Percentiles rank a stretch among this genome's conserved stretches.
Conservation (phyloP, 768 basidiomycete species). For the Gymnopilus junonius region DNA sequence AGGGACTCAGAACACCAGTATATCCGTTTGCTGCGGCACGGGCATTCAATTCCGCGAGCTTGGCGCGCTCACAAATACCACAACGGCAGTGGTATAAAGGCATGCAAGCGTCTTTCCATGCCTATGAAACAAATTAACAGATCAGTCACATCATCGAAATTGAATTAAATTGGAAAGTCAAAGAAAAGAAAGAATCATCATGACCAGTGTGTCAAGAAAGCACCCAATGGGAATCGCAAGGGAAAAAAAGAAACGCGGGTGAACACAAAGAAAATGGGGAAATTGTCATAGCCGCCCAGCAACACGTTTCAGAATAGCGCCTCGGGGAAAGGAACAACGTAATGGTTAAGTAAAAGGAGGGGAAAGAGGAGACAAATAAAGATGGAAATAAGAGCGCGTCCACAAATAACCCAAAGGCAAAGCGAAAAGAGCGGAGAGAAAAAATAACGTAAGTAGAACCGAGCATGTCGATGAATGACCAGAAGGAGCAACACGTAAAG, state of each 20-base stretch:
- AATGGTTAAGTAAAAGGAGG: no score
- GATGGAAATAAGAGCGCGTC: no score
- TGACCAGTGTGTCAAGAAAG: no score
- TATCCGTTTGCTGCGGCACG: slow-evolving; percentile 10
- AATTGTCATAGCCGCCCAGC: no score
- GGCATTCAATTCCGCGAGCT: slow-evolving; percentile 45
- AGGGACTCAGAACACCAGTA: slow-evolving; percentile 34
- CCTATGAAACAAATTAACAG: slow-evolving; percentile 40
- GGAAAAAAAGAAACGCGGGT: no score
- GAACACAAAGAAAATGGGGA: no score
- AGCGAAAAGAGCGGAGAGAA: no score
- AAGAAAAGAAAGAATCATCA: not conserved
- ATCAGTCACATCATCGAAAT: slow-evolving; percentile 3
- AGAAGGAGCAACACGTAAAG: not conserved
- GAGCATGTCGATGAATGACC: not conserved
- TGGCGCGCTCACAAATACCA: slow-evolving; percentile 73
- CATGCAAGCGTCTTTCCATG: slow-evolving; percentile 76
- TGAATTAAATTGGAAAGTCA: not conserved
- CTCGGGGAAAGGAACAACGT: no score
- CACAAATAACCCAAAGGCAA: no score
- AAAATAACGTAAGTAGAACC: no score
- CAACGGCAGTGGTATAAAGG: slow-evolving; percentile 76
- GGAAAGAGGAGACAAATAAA: no score
- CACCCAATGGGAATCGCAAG: no score
- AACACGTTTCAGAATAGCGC: not conserved